Conservation (phyloP, 129 eudicot species). For the Scalesia atractyloides region DNA sequence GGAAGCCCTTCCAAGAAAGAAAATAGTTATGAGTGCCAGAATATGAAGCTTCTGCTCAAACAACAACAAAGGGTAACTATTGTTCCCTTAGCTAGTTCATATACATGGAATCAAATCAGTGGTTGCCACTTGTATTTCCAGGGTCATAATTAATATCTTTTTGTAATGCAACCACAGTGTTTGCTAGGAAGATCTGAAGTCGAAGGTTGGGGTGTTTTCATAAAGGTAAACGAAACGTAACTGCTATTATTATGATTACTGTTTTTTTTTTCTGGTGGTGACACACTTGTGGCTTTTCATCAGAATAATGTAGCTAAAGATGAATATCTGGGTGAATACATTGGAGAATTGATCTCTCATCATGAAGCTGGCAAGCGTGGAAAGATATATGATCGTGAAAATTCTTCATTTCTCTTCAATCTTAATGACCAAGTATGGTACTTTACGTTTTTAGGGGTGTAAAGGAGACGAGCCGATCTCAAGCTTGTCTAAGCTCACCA, state of each 20-base stretch:
- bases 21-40: slow-evolving; percentile 65
- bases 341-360: slow-evolving; percentile 80
- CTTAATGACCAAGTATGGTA: slow-evolving; percentile 68
- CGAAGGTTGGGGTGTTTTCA: slow-evolving; percentile 92
- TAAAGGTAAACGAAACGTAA: slow-evolving; percentile 51
- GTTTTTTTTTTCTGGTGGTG: neutral
- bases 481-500: too few species aligned
- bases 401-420: slow-evolving; percentile 79
- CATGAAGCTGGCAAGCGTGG: slow-evolving; percentile 87
- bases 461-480: too few species aligned
- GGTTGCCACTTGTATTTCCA: neutral
- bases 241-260: neutral
- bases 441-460: neutral
- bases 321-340: slow-evolving; percentile 86
- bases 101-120: neutral
- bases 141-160: neutral
- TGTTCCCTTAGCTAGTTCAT: neutral
- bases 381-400: slow-evolving; percentile 68
- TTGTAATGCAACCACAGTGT: slow-evolving; percentile 41
- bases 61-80: slow-evolving; percentile 75
- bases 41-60: slow-evolving; percentile 87
- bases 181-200: slow-evolving; percentile 72
- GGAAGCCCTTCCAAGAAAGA: too few species aligned
- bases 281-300: slow-evolving; percentile 10
- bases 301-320: slow-evolving; percentile 69